These are phyloP conservation scores for Leccinum disarticulatum DNA, from an alignment of 768 basidiomycete species.

Conservation along the genomic window DNA sequence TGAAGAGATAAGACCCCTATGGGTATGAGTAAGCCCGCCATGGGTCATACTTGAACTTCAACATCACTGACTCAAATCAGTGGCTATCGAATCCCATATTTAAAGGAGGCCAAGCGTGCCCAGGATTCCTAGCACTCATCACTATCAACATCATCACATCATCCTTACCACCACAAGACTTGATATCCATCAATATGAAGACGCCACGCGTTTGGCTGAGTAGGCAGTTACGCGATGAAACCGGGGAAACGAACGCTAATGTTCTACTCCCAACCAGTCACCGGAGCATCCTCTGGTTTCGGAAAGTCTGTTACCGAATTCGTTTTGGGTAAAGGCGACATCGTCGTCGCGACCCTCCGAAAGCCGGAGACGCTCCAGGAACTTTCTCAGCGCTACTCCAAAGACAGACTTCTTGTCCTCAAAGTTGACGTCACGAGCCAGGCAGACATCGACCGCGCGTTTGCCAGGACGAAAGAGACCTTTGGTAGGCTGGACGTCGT, in stretches of 20 bases:
- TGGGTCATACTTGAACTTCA: too few relatives aligned
- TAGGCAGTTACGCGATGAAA: background rate
- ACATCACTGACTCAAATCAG: too few relatives aligned
- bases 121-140: too few relatives aligned
- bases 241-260: background rate
- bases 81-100: too few relatives aligned
- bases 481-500: slow-evolving; percentile 20
- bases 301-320: slow-evolving; percentile 34
- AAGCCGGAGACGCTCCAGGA: slow-evolving; percentile 30
- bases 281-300: slow-evolving; percentile 41
- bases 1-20: too few relatives aligned
- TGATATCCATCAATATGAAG: slow-evolving; percentile 2
- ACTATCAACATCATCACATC: background rate
- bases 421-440: slow-evolving; percentile 15
- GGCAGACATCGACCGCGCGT: slow-evolving; percentile 12
- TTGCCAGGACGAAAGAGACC: slow-evolving; percentile 5
- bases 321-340: slow-evolving; percentile 36
- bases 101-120: background rate
- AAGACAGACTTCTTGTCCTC: slow-evolving; percentile 14
- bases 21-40: too few relatives aligned
- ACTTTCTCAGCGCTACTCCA: slow-evolving; percentile 1
- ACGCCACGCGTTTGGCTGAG: slow-evolving; percentile 13
- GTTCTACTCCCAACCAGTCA: slow-evolving; percentile 28
- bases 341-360: slow-evolving; percentile 43
- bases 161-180: background rate